phyloP scores from a whole-genome alignment of 2,329 filamentous ascomycete species.

The Pseudogymnoascus sp. region DNA sequence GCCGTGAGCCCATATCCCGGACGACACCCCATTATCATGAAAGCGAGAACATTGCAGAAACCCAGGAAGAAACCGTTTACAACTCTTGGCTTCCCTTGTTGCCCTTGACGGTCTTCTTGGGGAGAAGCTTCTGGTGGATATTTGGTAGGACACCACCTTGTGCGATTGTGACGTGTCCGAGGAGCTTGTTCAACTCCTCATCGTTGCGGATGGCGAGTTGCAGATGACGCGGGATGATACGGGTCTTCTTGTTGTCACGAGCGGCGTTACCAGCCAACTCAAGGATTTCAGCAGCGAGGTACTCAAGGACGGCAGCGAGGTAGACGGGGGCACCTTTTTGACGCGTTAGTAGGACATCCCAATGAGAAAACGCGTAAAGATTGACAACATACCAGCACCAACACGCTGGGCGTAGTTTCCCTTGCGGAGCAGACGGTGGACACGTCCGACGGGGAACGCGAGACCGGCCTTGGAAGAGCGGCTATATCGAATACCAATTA shows the following conservation, averaged over 20 bases:
- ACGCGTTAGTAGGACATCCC: constrained; percentile 23
- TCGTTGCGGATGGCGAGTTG: constrained; percentile 99
- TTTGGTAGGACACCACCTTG: constrained; percentile 96
- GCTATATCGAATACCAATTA: constrained; percentile 45
- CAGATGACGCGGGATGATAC: constrained; percentile 98
- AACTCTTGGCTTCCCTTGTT: constrained; percentile 80
- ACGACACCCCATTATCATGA: constrained; percentile 65
- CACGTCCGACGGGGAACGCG: constrained; percentile 97
- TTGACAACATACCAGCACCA: constrained; percentile 65
- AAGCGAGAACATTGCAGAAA: constrained; percentile 51
- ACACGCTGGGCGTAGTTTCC: constrained; percentile 99
- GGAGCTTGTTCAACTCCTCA: constrained; percentile 98
- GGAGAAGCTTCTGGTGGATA: constrained; percentile 96
- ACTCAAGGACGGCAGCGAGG: constrained; percentile 94
- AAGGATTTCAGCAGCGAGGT: constrained; percentile 96
- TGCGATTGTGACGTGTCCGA: constrained; percentile 92
- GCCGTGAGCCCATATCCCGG: constrained; percentile 70
- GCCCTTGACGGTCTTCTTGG: constrained; percentile 97
- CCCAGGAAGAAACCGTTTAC: constrained; percentile 55
- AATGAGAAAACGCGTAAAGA: constrained; percentile 7
- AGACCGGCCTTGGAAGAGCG: constrained; percentile 99
- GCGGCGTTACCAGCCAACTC: constrained; percentile 98
- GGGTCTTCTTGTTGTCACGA: constrained; percentile 99
- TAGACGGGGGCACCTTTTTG: constrained; percentile 75
- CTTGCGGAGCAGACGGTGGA: constrained; percentile 97